These are phyloP conservation scores for Candida parachauliodes DNA, from an alignment of 805 yeast genomes.

Conservation along the genomic window DNA sequence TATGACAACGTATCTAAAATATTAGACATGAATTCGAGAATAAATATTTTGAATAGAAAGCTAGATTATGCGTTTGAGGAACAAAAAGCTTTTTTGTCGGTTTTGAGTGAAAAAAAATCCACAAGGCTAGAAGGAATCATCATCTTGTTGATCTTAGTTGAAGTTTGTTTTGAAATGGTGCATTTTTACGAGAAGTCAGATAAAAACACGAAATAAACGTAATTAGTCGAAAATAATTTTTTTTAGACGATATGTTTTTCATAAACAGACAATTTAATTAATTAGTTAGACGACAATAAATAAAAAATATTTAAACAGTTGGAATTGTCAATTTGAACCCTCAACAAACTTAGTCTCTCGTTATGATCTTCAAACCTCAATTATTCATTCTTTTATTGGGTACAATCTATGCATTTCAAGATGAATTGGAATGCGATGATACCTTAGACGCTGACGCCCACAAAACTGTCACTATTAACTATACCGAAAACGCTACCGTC, in stretches of 20 bases:
- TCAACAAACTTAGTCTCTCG: constrained; percentile 7
- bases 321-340: neutral
- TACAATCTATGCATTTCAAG: neutral
- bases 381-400: neutral
- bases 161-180: constrained; percentile 75
- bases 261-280: neutral
- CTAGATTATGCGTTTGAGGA: constrained; percentile 90
- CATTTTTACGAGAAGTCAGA: constrained; percentile 48
- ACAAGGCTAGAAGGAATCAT: constrained; percentile 85
- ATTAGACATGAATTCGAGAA: constrained; percentile 74
- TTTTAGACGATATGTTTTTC: neutral
- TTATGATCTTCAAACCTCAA: constrained; percentile 2
- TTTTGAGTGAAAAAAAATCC: constrained; percentile 72
- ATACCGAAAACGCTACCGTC: constrained; percentile 2
- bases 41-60: constrained; percentile 75
- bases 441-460: too few species aligned
- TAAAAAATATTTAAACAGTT: neutral
- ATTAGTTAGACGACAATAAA: neutral
- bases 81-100: constrained; percentile 69
- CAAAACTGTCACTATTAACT: constrained; percentile 1
- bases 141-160: constrained; percentile 76
- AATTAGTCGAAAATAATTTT: too few species aligned
- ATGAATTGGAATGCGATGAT: neutral
- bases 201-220: constrained; percentile 4
- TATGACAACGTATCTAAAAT: constrained; percentile 68